phyloP scores from a whole-genome alignment of 2,329 filamentous ascomycete genomes.

The Xylaria digitata region DNA sequence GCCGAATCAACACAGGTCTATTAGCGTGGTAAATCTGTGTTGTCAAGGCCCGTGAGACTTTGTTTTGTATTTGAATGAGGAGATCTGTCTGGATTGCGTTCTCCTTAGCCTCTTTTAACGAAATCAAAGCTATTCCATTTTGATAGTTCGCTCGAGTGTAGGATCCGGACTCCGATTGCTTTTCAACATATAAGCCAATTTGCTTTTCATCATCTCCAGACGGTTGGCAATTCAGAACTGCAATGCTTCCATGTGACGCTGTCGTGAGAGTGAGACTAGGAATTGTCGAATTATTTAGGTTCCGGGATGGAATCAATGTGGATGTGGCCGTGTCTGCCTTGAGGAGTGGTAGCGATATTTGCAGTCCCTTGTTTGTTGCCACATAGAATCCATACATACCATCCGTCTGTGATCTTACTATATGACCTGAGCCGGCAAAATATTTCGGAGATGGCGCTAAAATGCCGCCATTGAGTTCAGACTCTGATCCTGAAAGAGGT shows the following conservation, averaged over 20 bases:
- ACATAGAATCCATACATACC: slow-evolving; percentile 6
- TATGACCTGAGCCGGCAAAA: slow-evolving; percentile 12
- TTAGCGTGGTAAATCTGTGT: not conserved
- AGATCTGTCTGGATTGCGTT: not conserved
- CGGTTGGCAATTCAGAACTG: slow-evolving; percentile 17
- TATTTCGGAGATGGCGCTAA: slow-evolving; percentile 5
- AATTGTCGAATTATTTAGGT: not conserved
- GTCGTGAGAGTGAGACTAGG: slow-evolving; percentile 8
- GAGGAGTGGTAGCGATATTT: slow-evolving; percentile 16
- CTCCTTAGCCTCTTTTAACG: not conserved
- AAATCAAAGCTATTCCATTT: not conserved
- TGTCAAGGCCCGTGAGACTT: not conserved
- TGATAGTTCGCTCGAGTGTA: slow-evolving; percentile 10
- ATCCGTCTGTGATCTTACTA: slow-evolving; percentile 2
- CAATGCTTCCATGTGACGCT: slow-evolving; percentile 8
- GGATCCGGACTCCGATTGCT: not conserved
- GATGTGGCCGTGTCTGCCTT: not conserved
- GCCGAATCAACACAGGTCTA: slow-evolving; percentile 12
- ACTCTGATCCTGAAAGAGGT: too few species aligned
- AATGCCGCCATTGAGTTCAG: slow-evolving; percentile 4
- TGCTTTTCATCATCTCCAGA: not conserved
- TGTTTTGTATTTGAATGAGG: slow-evolving; percentile 14
- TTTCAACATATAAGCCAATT: slow-evolving; percentile 7
- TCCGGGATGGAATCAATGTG: not conserved
- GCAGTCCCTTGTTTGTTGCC: slow-evolving; percentile 22